phyloP scores from a whole-genome alignment of 1,284 basidiomycete species.

The Pyrrhoderma lamaoense region DNA sequence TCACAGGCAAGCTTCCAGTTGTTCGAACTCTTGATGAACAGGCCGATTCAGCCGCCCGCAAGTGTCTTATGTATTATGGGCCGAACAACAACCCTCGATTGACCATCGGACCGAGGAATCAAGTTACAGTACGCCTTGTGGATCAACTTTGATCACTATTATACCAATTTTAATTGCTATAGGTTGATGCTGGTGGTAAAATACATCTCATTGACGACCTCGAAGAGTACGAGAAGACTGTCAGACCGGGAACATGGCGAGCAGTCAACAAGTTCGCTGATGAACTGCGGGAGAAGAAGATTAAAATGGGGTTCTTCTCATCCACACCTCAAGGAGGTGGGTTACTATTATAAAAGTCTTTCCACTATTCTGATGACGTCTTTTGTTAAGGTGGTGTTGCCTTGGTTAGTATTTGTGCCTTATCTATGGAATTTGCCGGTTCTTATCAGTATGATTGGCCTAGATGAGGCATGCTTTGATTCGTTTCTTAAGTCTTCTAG shows the following conservation, averaged over 20 bases:
- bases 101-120: constrained; percentile 70
- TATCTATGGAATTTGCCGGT: neutral
- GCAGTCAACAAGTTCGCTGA: constrained; percentile 71
- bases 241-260: constrained; percentile 66
- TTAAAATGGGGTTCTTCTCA: constrained; percentile 84
- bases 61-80: constrained; percentile 73
- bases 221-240: constrained; percentile 60
- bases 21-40: constrained; percentile 73
- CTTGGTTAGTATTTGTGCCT: constrained; percentile 42
- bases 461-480: constrained; percentile 87
- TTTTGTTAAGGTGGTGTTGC: constrained; percentile 68
- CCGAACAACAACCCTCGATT: constrained; percentile 75
- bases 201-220: constrained; percentile 75
- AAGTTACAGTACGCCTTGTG: constrained; percentile 45
- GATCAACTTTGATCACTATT: neutral
- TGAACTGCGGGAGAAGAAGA: constrained; percentile 73
- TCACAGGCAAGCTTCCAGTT: constrained; percentile 57
- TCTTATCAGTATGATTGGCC: constrained; percentile 6
- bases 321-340: constrained; percentile 84
- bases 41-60: constrained; percentile 75
- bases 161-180: neutral
- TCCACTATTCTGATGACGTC: constrained; percentile 17
- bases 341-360: constrained; percentile 22
- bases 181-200: constrained; percentile 65
- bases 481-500: constrained; percentile 69